Conservation (phyloP, 257 asterid genomes). For the Apocynum venetum region DNA sequence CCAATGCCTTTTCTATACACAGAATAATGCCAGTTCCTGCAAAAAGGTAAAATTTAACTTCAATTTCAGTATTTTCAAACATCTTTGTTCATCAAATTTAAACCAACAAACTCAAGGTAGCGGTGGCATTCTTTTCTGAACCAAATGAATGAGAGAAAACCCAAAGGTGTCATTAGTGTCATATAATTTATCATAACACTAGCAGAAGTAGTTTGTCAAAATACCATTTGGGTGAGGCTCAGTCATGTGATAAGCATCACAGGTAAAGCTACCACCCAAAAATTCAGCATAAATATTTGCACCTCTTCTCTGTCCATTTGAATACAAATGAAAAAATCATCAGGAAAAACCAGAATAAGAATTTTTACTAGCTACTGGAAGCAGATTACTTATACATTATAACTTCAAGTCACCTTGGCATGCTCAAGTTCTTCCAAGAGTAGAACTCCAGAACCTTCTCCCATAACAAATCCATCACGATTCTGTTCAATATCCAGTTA, state of each 20-base stretch:
- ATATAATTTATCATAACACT: background rate
- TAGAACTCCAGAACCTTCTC: constrained; percentile 96
- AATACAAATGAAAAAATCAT: constrained; percentile 16
- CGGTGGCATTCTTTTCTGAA: constrained; percentile 3
- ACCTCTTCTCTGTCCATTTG: constrained; percentile 68
- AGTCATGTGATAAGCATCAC: constrained; percentile 98
- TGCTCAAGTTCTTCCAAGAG: constrained; percentile 95
- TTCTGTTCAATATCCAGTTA: constrained; percentile 42
- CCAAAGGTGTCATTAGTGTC: background rate
- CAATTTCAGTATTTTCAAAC: background rate
- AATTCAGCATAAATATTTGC: constrained; percentile 94
- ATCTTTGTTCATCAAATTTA: background rate
- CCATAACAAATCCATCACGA: constrained; percentile 98
- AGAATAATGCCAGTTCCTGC: constrained; percentile 89
- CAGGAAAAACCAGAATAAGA: constrained; percentile 10
- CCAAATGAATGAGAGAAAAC: background rate
- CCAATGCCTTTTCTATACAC: constrained; percentile 90
- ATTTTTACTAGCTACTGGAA: background rate
- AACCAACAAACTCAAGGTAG: background rate
- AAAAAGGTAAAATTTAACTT: constrained; percentile 21
- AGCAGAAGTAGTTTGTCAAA: constrained; percentile 5
- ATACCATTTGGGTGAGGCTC: constrained; percentile 98
- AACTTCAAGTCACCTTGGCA: constrained; percentile 55
- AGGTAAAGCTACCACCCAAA: constrained; percentile 96
- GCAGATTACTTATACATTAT: background rate